Evolutionary conservation across 1,284 basidiomycete genomes (phyloP).

Genomic region (Ceratobasidium sp.): DNA sequence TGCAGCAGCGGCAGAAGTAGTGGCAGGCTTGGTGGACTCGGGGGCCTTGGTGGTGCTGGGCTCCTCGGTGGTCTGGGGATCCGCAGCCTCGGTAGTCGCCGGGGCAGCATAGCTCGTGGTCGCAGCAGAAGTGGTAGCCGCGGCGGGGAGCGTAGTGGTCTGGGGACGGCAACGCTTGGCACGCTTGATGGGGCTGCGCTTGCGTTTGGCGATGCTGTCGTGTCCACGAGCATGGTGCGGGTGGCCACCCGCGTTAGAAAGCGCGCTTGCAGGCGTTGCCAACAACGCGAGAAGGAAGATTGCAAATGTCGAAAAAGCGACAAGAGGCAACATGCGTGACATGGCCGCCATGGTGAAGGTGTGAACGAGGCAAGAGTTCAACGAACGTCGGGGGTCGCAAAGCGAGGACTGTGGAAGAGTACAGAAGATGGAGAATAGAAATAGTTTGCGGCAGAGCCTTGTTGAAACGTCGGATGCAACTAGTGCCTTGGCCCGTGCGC

Average conservation of each 20-base stretch:
- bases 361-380: conserved; percentile 17
- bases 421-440: conserved; percentile 8
- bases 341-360: conserved; percentile 24
- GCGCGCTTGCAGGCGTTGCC: conserved; percentile 29
- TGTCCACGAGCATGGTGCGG: conserved; percentile 53
- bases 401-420: not conserved
- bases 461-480: conserved; percentile 24
- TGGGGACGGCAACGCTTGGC: conserved; percentile 21
- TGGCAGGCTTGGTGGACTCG: conserved; percentile 4
- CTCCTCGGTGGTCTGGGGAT: conserved; percentile 14
- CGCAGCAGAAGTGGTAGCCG: not conserved
- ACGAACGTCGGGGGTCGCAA: conserved; percentile 15
- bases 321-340: conserved; percentile 21
- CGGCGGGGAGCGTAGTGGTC: conserved; percentile 18
- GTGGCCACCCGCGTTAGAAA: conserved; percentile 42
- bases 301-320: conserved; percentile 27
- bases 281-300: conserved; percentile 32
- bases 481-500: conserved; percentile 32
- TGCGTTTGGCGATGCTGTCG: conserved; percentile 54
- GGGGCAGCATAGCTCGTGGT: not conserved
- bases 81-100: conserved; percentile 10
- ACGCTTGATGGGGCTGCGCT: conserved; percentile 40
- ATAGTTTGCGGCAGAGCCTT: not conserved
- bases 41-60: not conserved
- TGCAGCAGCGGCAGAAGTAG: conserved; percentile 35